Base-by-base conservation (phyloP, 2,329 filamentous ascomycete species). In the Bipolaris cookei region DNA sequence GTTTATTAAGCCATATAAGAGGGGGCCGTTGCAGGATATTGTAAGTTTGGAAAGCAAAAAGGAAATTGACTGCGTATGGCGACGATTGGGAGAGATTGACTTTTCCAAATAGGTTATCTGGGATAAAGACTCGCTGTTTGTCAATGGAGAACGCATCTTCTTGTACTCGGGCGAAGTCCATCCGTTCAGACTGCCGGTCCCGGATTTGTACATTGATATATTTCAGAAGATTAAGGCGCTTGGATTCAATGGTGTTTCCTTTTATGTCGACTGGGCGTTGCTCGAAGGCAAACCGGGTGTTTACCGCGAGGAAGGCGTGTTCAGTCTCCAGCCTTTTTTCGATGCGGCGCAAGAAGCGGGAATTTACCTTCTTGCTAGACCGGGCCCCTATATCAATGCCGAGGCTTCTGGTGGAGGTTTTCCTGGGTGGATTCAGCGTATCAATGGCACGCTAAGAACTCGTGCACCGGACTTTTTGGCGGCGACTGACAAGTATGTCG, bases 161-260 rank as follows among this genome's bases (percentile, higher is more conserved):
- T 81, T 93, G 34, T 92, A 89, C 72, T 88, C 85, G 39, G 90
- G 87, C 37, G 90, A 93, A 70, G 83, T 92, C 3, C 90, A 93
- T 69, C 88, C 89, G 0, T 92, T 83, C 50, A 83, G 84, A 64
- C 76, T 89, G 1, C 86, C 87, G 1, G 86, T 89, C 1, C 82
- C 85, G 2, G 79, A 80, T 45, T 78, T 90, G 4, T 88, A 88
- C 80, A 80, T 90, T 7, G 91, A 94, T 63, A 71, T 94, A 1
- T 89, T 96, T 65, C 88, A 95, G 68, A 96, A 96, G 76, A 86
- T 94, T 74, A 92, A 90, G 74, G 88, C 90, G 0, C 77, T 92
- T 1, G 91, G 91, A 0, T 93, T 92, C 77, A 94, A 90, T 66
- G 84, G 86, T 42, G 88, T 93, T 1, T 92, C 89, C 0, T 92